Evolutionary conservation across 352 stramenopile genomes (phyloP).

Genomic region (Phytophthora litchii): DNA sequence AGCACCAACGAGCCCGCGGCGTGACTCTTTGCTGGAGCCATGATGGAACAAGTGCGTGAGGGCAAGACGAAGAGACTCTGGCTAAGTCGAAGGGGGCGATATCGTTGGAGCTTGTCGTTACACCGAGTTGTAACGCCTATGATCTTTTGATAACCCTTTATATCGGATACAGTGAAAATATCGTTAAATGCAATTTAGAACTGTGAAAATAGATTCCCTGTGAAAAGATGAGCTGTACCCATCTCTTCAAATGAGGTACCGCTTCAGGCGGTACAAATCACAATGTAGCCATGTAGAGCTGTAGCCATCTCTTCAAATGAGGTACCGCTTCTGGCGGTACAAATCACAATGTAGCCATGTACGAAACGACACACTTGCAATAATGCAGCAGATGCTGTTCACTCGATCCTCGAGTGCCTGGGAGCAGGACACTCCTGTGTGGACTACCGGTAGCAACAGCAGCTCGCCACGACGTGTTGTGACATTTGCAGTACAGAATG

Average conservation of each 20-base stretch:
- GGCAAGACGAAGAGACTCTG: conserved; percentile 30
- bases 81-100: not conserved
- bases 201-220: not conserved
- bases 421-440: conserved; percentile 3
- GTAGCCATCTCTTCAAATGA: not conserved
- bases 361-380: conserved; percentile 12
- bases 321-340: conserved; percentile 1
- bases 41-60: not conserved
- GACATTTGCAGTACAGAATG: conserved; percentile 54
- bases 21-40: conserved; percentile 42
- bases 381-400: conserved; percentile 36
- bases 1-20: conserved; percentile 68
- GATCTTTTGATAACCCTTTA: not conserved
- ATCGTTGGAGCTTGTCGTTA: conserved; percentile 29
- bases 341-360: not conserved
- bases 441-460: conserved; percentile 3
- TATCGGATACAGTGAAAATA: not conserved
- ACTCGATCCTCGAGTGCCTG: not conserved
- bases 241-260: not conserved
- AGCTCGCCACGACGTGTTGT: conserved; percentile 43
- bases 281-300: not conserved
- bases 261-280: not conserved
- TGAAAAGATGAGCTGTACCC: not conserved
- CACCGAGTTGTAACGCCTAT: conserved; percentile 1
- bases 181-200: too few species aligned